A percentile compares a stretch with the other conserved stretches of the same genome.
Evolutionary conservation across 148 eudicot species (phyloP).

Genomic region (Rheum nobile): DNA sequence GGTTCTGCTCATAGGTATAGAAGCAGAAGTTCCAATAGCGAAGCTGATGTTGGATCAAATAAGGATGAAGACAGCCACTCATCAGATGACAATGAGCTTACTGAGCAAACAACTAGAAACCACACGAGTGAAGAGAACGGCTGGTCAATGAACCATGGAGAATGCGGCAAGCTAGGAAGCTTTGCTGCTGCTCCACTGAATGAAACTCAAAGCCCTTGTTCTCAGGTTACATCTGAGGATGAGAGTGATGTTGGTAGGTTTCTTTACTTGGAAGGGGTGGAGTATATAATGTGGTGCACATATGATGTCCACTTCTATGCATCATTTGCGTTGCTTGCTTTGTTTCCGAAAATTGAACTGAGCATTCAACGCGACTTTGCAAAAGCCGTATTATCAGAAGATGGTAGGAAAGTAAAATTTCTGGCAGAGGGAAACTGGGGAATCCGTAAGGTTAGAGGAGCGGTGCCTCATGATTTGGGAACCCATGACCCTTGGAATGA

Average conservation of each 20-base stretch:
- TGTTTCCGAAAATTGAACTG: conserved; percentile 93
- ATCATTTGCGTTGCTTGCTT: conserved; percentile 86
- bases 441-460: conserved; percentile 88
- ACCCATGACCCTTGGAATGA: conserved; percentile 99
- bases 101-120: neutral
- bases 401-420: conserved; percentile 72
- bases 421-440: conserved; percentile 89
- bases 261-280: conserved; percentile 92
- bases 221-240: conserved; percentile 13
- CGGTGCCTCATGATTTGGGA: conserved; percentile 96
- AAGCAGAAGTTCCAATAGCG: conserved; percentile 13
- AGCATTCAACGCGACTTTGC: conserved; percentile 97
- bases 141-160: neutral
- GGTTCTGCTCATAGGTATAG: conserved; percentile 22
- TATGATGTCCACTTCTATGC: conserved; percentile 99
- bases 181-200: conserved; percentile 13
- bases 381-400: conserved; percentile 82
- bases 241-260: conserved; percentile 76
- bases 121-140: conserved; percentile 15
- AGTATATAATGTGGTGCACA: conserved; percentile 99
- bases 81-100: conserved; percentile 4
- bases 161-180: neutral
- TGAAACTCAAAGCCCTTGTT: conserved; percentile 11
- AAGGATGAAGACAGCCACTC: conserved; percentile 3
- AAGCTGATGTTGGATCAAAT: conserved; percentile 7